A percentile compares a stretch with the other conserved stretches of the same genome.
Evolutionary conservation across 768 basidiomycete species (phyloP).

Genomic region (Termitomyces sp.): DNA sequence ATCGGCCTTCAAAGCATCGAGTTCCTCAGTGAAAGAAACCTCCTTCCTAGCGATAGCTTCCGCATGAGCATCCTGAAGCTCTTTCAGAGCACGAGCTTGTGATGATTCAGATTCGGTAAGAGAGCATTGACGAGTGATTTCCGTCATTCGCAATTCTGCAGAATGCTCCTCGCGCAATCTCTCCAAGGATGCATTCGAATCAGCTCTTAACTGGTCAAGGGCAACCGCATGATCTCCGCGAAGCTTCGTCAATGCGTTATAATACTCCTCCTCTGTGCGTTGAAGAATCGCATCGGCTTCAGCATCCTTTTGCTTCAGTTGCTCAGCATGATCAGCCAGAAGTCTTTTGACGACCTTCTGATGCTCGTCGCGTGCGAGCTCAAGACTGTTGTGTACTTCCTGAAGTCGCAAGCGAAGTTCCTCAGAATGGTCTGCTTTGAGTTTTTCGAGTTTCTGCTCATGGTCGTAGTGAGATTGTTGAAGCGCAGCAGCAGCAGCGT

Average conservation of each 20-base stretch:
- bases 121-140: slow-evolving; percentile 70
- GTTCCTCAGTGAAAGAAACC: slow-evolving; percentile 53
- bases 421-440: slow-evolving; percentile 48
- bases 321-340: slow-evolving; percentile 47
- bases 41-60: slow-evolving; percentile 66
- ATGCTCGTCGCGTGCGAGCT: slow-evolving; percentile 47
- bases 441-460: slow-evolving; percentile 52
- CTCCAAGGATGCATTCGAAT: slow-evolving; percentile 58
- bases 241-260: slow-evolving; percentile 73
- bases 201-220: slow-evolving; percentile 54
- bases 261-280: slow-evolving; percentile 76
- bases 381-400: slow-evolving; percentile 48
- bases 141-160: slow-evolving; percentile 63
- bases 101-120: slow-evolving; percentile 71
- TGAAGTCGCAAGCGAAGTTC: slow-evolving; percentile 47
- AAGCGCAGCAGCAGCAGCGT: slow-evolving; percentile 34
- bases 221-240: slow-evolving; percentile 66
- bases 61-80: slow-evolving; percentile 69
- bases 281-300: slow-evolving; percentile 51
- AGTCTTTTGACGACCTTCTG: slow-evolving; percentile 43
- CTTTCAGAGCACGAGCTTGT: slow-evolving; percentile 52
- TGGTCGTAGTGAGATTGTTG: slow-evolving; percentile 52
- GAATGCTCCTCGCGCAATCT: slow-evolving; percentile 75
- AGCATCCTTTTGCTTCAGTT: slow-evolving; percentile 57
- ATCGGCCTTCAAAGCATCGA: slow-evolving; percentile 60